Evolutionary conservation across 2,329 filamentous ascomycete species (phyloP).

Genomic region (Pseudohalonectria lignicola): DNA sequence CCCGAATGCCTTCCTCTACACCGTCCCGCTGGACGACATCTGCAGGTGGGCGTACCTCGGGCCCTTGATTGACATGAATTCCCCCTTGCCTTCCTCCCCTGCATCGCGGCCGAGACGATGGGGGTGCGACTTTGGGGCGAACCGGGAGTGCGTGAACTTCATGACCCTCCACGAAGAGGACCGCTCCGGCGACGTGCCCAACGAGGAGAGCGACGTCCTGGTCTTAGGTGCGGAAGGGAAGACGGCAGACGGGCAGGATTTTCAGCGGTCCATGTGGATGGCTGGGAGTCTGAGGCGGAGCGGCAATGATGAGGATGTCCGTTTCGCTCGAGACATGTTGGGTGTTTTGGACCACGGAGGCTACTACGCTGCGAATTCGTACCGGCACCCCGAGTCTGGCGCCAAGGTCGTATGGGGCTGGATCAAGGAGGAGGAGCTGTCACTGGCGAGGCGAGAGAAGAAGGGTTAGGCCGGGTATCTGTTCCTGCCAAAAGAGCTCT

Average conservation of each 20-base stretch:
- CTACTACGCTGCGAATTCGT: constrained; percentile 36
- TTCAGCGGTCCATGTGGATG: constrained; percentile 27
- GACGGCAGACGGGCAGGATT: too few relatives aligned
- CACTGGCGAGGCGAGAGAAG: constrained; percentile 24
- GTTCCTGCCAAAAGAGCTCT: constrained; percentile 30
- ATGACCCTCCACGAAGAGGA: constrained; percentile 25
- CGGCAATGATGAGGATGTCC: constrained; percentile 5
- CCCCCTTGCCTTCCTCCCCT: constrained; percentile 11
- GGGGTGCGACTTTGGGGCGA: constrained; percentile 36
- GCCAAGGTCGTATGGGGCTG: constrained; percentile 34
- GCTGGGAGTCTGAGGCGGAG: constrained; percentile 17
- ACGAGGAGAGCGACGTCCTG: constrained; percentile 20
- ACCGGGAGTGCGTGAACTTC: constrained; percentile 39
- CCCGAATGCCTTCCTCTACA: constrained; percentile 35
- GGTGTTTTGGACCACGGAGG: constrained; percentile 36
- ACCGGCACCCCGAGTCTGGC: constrained; percentile 28
- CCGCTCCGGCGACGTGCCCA: constrained; percentile 10
- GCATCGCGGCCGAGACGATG: constrained; percentile 28
- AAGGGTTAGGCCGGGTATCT: constrained; percentile 39
- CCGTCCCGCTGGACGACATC: constrained; percentile 24
- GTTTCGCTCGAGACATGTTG: constrained; percentile 23
- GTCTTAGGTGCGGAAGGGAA: constrained; percentile 33
- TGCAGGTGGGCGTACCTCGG: constrained; percentile 32
- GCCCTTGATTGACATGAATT: constrained; percentile 23
- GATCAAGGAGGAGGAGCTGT: constrained; percentile 38